Evolutionary conservation across 257 asterid genomes (phyloP).

Genomic region (Gentiana dahurica): DNA sequence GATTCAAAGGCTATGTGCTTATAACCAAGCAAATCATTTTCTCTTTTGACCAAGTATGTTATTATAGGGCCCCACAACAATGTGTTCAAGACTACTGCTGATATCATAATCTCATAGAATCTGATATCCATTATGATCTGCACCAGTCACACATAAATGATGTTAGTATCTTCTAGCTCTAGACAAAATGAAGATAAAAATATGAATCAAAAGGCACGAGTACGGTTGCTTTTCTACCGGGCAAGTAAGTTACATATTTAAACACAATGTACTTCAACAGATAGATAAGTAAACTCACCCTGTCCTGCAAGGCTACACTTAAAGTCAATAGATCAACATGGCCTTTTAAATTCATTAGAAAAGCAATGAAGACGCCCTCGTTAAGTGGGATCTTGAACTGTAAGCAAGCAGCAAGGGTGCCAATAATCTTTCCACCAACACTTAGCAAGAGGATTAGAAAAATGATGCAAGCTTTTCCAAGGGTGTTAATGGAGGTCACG

Average conservation of each 20-base stretch:
- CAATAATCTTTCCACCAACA: slow-evolving; percentile 86
- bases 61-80: slow-evolving; percentile 87
- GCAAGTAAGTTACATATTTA: too few species aligned
- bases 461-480: slow-evolving; percentile 39
- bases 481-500: slow-evolving; percentile 36
- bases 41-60: slow-evolving; percentile 72
- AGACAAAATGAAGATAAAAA: background rate
- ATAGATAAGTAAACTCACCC: slow-evolving; percentile 31
- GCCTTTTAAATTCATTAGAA: slow-evolving; percentile 92
- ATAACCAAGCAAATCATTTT: slow-evolving; percentile 57
- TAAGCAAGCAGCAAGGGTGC: slow-evolving; percentile 71
- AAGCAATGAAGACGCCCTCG: slow-evolving; percentile 89
- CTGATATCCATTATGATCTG: slow-evolving; percentile 50
- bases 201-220: too few species aligned
- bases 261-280: too few species aligned
- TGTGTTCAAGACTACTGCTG: slow-evolving; percentile 66
- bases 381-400: slow-evolving; percentile 71
- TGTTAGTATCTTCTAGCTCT: background rate
- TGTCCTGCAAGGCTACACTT: slow-evolving; percentile 40
- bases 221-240: too few species aligned
- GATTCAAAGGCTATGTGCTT: slow-evolving; percentile 56
- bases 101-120: slow-evolving; percentile 65
- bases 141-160: slow-evolving; percentile 12
- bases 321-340: slow-evolving; percentile 81
- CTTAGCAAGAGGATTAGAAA: slow-evolving; percentile 56